Evolutionary conservation across 1,139 yeast species (phyloP), one percentile per base, ranked within the genome.

Genomic region (Debaryomyces singareniensis): DNA sequence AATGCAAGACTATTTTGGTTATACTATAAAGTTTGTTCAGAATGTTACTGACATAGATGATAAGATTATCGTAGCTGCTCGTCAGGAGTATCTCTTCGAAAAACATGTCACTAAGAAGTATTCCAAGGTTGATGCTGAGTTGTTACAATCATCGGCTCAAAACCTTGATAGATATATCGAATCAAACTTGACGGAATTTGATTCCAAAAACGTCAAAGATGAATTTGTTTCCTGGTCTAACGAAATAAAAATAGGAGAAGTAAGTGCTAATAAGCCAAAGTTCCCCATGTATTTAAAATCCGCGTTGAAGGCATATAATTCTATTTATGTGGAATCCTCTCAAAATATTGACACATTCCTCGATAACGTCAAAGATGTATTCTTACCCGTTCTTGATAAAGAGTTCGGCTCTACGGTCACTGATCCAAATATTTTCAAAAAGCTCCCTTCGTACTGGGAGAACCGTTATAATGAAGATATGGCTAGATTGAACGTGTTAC

Each of bases 41-140:
- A 91, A 91, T 49, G 96, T 91, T 36, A 91, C 99, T 13, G 98
- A 91, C 55, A 87, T 91, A 37, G 99, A 91, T 55, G 99, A 91
- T 56, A 91, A 91, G 61, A 91, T 91, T 58, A 91, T 91, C 47
- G 64, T 91, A 26, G 82, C 96, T 34, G 97, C 96, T 5, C 79
- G 99, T 53, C 97, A 91, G 50, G 79, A 75, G 44, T 78, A 81
- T 52, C 61, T 91, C 28, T 89, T 82, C 49, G 82, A 82, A 27
- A 55, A 58, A 34, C 62, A 79, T 39, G 73, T 73, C 42, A 47
- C 60, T 6, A 47, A 48, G 20, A 51, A 56, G n/a, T 47, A 53
- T 37, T 45, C 47, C 0, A 39, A 44, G 5, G 47, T 76, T 4
- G 45, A 59, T n/a, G 42, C 44, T 0, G 67, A 59, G 3, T 61